Evolutionary conservation across 2,329 filamentous ascomycete species (phyloP), one percentile per base, ranked within the genome.

Genomic region (Penicillium sp.): DNA sequence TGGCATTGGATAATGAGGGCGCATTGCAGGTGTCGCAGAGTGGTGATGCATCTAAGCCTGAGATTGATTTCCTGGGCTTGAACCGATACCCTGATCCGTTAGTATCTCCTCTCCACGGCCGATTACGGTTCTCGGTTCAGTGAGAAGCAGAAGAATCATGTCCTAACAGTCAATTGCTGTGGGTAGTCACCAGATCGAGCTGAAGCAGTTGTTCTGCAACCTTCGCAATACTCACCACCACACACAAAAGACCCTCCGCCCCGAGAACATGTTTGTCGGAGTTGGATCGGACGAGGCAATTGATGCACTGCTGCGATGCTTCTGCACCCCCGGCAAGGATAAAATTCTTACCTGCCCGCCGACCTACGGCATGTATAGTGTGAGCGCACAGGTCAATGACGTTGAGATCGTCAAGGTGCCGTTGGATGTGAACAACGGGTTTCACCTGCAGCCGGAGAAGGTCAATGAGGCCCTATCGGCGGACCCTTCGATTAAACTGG

Each of bases 291-390:
- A 99, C 77, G 95, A 99, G 84, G 94, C 92, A 66, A 97, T 99
- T 75, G 95, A 99, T 79, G 92, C 92, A 6, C 86, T 99, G 44
- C 85, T 99, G 62, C 90, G 95, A 57, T 95, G 91, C 79, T 99
- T 99, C 82, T 99, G 95, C 80, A 82, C 88, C 1, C 95, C 95
- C 0, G 92, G 90, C 50, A 85, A 85, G 68, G 95, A 99, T 80
- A 92, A 91, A 75, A 96, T 99, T 75, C 86, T 99, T 38, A 94
- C 92, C 45, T 98, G 94, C 74, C 95, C 95, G 19, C 95, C 95
- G 0, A 99, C 95, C 0, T 99, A 99, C 77, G 95, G 95, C 80
- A 99, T 99, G 95, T 99, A 99, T 82, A 84, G 88, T 51, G 95
- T 99, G 19, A 96, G 92, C 7, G 95, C 95, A 0, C 91, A 96